Base-by-base conservation (phyloP, 108 stramenopile species). In the Cyclostephanos invisitatus region DNA sequence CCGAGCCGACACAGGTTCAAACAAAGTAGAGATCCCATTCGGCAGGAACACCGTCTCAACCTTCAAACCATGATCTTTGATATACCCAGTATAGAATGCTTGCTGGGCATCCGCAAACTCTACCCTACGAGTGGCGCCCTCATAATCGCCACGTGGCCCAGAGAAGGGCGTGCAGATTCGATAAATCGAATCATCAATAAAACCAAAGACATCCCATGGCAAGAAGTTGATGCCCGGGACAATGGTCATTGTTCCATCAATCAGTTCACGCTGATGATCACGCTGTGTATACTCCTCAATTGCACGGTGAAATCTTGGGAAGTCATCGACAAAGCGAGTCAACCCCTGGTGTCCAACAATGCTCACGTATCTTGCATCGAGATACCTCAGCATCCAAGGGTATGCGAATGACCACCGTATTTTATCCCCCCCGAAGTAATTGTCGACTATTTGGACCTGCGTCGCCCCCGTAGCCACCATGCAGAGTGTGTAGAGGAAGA, bases 121-220 rank as follows among this genome's bases (percentile, higher is more conserved):
- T n/a, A 29, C n/a, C 51, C 56, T 74, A 3, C 64, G 36, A 27
- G 46, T 21, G 12, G 73, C 65, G 40, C 73, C 65, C 32, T 49
- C 65, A 57, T 67, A 74, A 50, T 74, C 64, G n/a, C 73, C 73
- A 57, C 32, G 29, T 10, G 64, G 73, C 29, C 73, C 73, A 54
- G 64, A 74, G 44, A 66, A 47, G 46, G 65, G 73, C 3, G 22
- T 10, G 55, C 46, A 35, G 44, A 46, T 40, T 40, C n/a, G 18
- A 35, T 74, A 55, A 56, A 74, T 67, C 0, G 65, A 67, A 32
- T 53, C 47, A 40, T 74, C 65, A 21, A 74, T 68, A 44, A 66
- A 74, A n/a, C n/a, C n/a, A n/a, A n/a, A n/a, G n/a, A n/a, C n/a
- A n/a, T n/a, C n/a, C n/a, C n/a, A n/a, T n/a, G 55, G 55, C 3